These are phyloP conservation scores for Rutidosis leptorrhynchoides DNA, from an alignment of 129 eudicot genomes.

Conservation along the genomic window DNA sequence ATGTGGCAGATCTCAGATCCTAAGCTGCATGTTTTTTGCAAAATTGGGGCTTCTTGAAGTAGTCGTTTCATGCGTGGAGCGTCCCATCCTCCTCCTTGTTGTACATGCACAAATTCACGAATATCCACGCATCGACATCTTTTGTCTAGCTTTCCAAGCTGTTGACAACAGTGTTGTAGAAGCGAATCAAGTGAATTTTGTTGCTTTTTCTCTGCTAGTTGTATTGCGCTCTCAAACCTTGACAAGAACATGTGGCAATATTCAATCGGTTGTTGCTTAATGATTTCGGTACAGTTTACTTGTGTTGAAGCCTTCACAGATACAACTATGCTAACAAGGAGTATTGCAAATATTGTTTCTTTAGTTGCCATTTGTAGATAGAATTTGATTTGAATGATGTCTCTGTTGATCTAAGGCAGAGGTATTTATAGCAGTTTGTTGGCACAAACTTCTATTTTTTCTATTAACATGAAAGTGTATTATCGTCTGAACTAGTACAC, in stretches of 20 bases:
- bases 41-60: slow-evolving; percentile 23
- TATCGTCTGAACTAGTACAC: background rate
- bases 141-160: slow-evolving; percentile 19
- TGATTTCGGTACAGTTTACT: slow-evolving; percentile 8
- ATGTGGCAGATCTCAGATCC: slow-evolving; percentile 10
- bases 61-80: slow-evolving; percentile 30
- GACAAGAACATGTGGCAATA: slow-evolving; percentile 32
- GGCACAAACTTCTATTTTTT: background rate
- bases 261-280: slow-evolving; percentile 16
- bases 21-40: slow-evolving; percentile 16
- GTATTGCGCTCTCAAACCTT: background rate
- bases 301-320: slow-evolving; percentile 14
- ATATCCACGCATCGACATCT: slow-evolving; percentile 24
- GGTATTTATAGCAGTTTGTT: background rate
- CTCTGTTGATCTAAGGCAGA: background rate
- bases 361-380: slow-evolving; percentile 17
- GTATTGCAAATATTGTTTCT: background rate
- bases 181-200: slow-evolving; percentile 23
- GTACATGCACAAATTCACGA: slow-evolving; percentile 28
- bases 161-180: slow-evolving; percentile 30
- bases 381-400: background rate
- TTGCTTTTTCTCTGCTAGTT: slow-evolving; percentile 1
- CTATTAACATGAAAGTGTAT: background rate
- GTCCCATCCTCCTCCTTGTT: slow-evolving; percentile 22
- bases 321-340: slow-evolving; percentile 6